Evolutionary conservation across 148 eudicot genomes (phyloP).

Genomic region (Tetragonia tetragonoides): DNA sequence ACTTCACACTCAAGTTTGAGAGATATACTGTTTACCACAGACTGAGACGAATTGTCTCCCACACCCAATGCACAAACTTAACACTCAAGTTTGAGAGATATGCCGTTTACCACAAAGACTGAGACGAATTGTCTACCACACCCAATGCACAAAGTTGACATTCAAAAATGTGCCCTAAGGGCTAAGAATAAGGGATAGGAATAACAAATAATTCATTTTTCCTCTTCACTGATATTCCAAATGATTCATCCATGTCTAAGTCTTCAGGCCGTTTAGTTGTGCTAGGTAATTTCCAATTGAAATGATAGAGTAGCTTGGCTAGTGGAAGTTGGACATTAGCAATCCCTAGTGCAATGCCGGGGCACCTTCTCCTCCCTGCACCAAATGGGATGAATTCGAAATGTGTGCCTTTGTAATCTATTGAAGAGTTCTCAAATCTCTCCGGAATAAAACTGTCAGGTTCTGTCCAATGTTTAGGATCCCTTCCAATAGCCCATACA

Average conservation of each 20-base stretch:
- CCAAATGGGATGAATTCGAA: conserved; percentile 44
- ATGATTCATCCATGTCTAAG: conserved; percentile 35
- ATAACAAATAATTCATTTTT: conserved; percentile 20
- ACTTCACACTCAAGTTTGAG: too few relatives aligned
- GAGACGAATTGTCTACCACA: too few relatives aligned
- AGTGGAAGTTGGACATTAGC: conserved; percentile 31
- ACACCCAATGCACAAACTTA: too few relatives aligned
- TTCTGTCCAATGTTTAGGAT: conserved; percentile 33
- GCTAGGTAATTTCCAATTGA: conserved; percentile 34
- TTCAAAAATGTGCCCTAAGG: too few relatives aligned
- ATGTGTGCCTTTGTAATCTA: conserved; percentile 33
- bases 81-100: too few relatives aligned
- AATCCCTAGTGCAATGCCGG: conserved; percentile 32
- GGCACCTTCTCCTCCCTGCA: conserved; percentile 39
- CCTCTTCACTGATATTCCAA: conserved; percentile 21
- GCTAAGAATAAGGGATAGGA: conserved; percentile 1
- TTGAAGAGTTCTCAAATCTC: conserved; percentile 26
- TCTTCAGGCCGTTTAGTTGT: conserved; percentile 6
- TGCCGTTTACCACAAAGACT: too few relatives aligned
- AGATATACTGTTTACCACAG: too few relatives aligned
- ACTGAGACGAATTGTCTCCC: too few relatives aligned
- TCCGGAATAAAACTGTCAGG: conserved; percentile 34
- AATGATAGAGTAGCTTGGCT: conserved; percentile 33
- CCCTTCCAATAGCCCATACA: conserved; percentile 40
- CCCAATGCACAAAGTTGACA: too few relatives aligned